These are phyloP conservation scores for Dioscorea dumetorum DNA, from an alignment of 106 monocot genomes.

Conservation along the genomic window DNA sequence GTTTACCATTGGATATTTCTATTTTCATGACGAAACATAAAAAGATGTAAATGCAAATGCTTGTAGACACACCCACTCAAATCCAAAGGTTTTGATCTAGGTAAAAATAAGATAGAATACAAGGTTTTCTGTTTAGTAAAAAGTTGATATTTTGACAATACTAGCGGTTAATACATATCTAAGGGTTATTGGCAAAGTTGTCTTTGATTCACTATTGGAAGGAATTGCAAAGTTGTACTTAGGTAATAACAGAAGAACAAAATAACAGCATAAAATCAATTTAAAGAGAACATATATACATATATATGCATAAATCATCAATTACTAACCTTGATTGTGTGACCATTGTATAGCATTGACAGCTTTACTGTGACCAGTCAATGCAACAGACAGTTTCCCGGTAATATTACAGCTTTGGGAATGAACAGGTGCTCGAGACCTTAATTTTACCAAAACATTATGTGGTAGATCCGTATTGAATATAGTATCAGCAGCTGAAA, in stretches of 20 bases:
- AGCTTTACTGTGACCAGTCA: slow-evolving; percentile 56
- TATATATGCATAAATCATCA: background rate
- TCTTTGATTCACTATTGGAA: background rate
- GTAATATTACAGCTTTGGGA: slow-evolving; percentile 10
- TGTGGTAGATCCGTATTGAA: slow-evolving; percentile 35
- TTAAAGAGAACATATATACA: background rate
- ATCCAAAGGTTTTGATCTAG: too few relatives aligned
- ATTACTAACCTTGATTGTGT: slow-evolving; percentile 52
- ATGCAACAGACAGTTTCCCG: slow-evolving; percentile 26
- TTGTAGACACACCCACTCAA: too few relatives aligned
- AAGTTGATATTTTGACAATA: background rate
- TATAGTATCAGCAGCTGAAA: slow-evolving; percentile 53
- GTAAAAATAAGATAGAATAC: too few relatives aligned
- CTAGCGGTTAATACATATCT: background rate
- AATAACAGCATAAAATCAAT: background rate
- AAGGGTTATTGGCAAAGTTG: background rate
- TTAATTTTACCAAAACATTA: slow-evolving; percentile 29
- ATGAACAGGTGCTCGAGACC: slow-evolving; percentile 12
- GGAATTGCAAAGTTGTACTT: background rate
- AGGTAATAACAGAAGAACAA: background rate
- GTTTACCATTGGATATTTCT: too few relatives aligned
- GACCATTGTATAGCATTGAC: slow-evolving; percentile 93
- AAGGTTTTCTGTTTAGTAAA: background rate
- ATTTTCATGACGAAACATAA: too few relatives aligned
- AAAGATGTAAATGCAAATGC: too few relatives aligned